Conservation (phyloP, 495 filamentous ascomycete species). For the Aspergillus carlsbadensis region DNA sequence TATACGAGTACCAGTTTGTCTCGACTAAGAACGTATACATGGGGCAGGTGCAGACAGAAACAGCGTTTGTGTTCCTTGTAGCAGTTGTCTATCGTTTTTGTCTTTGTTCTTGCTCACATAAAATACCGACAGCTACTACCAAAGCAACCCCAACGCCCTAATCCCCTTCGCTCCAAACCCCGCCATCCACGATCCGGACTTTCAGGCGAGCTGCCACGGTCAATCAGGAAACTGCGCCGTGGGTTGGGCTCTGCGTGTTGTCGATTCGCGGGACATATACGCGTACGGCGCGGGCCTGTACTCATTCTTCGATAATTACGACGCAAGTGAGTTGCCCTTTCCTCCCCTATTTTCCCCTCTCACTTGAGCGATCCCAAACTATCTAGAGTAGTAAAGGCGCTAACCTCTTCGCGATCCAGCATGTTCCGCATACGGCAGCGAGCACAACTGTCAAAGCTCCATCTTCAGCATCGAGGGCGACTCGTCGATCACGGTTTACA, state of each 20-base stretch:
- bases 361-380: too few relatives aligned
- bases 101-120: background rate
- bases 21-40: conserved; percentile 68
- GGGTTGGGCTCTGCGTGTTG: conserved; percentile 44
- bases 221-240: conserved; percentile 59
- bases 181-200: conserved; percentile 59
- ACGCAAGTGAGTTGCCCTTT: conserved; percentile 6
- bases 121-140: conserved; percentile 47
- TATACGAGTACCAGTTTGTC: conserved; percentile 81
- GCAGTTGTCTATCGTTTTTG: too few relatives aligned
- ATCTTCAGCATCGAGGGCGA: conserved; percentile 58
- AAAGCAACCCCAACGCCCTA: conserved; percentile 59
- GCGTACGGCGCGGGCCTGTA: conserved; percentile 74
- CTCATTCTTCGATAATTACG: conserved; percentile 69
- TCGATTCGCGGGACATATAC: conserved; percentile 55
- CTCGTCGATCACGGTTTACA: conserved; percentile 38
- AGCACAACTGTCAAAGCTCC: conserved; percentile 54
- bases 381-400: too few relatives aligned
- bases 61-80: conserved; percentile 44
- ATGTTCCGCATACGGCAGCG: background rate
- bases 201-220: conserved; percentile 42
- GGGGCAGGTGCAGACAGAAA: conserved; percentile 82
- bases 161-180: conserved; percentile 50
- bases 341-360: too few relatives aligned
- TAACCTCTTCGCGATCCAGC: conserved; percentile 34